Evolutionary conservation across 192 early-diverging fungal genomes (phyloP).

Genomic region (Mortierella alpina): DNA sequence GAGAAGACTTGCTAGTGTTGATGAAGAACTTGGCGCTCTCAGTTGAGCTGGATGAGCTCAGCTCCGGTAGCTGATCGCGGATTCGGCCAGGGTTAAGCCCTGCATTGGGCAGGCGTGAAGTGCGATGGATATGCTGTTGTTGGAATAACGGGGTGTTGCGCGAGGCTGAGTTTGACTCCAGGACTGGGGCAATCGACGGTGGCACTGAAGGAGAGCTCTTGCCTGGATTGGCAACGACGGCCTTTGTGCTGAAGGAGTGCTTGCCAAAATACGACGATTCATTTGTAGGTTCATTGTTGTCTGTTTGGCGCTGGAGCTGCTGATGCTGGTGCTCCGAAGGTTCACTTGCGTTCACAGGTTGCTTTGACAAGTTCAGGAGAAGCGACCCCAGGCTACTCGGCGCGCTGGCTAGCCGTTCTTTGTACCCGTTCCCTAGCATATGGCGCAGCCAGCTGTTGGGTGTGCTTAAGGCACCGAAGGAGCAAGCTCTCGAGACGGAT

Average conservation of each 20-base stretch:
- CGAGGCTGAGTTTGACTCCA: slow-evolving; percentile 47
- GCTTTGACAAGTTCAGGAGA: slow-evolving; percentile 36
- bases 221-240: background rate
- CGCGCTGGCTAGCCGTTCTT: slow-evolving; percentile 37
- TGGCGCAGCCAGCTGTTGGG: too few relatives aligned
- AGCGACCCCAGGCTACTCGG: slow-evolving; percentile 36
- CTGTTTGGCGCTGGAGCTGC: background rate
- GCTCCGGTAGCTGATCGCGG: slow-evolving; percentile 23
- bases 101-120: slow-evolving; percentile 32
- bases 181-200: slow-evolving; percentile 17
- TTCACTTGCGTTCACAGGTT: background rate
- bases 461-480: too few relatives aligned
- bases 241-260: slow-evolving; percentile 16
- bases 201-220: background rate
- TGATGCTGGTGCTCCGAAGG: background rate
- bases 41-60: slow-evolving; percentile 1
- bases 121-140: slow-evolving; percentile 14
- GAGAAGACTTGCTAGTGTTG: background rate
- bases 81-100: slow-evolving; percentile 7
- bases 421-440: slow-evolving; percentile 54
- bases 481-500: too few relatives aligned
- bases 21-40: background rate
- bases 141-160: background rate
- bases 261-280: slow-evolving; percentile 12
- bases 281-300: slow-evolving; percentile 18